Evolutionary conservation across 2,329 filamentous ascomycete genomes (phyloP).

Genomic region (Tothia fuscella): DNA sequence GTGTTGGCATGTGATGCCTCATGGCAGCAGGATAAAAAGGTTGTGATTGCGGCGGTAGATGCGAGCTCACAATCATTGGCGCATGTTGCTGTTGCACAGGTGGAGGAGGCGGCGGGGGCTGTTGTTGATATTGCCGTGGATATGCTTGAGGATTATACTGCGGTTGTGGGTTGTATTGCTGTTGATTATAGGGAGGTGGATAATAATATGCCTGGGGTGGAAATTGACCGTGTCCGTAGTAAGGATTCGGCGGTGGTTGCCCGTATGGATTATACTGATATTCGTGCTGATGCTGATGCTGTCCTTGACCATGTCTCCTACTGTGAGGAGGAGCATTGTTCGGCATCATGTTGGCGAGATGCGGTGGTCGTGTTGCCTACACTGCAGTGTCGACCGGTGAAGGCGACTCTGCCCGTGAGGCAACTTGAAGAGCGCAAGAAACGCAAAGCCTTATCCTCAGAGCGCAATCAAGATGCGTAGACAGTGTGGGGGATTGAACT

Average conservation of each 20-base stretch:
- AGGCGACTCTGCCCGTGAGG: slow-evolving; percentile 9
- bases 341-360: slow-evolving; percentile 7
- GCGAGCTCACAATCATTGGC: slow-evolving; percentile 35
- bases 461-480: too few species aligned
- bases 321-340: slow-evolving; percentile 1
- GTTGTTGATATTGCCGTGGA: slow-evolving; percentile 21
- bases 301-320: neutral
- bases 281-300: slow-evolving; percentile 4
- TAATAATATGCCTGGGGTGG: slow-evolving; percentile 26
- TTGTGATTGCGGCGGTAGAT: slow-evolving; percentile 27
- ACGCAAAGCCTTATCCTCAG: too few species aligned
- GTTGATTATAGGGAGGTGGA: slow-evolving; percentile 22
- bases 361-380: neutral
- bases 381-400: neutral
- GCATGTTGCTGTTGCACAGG: slow-evolving; percentile 19
- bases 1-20: slow-evolving; percentile 20
- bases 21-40: slow-evolving; percentile 25
- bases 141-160: slow-evolving; percentile 28
- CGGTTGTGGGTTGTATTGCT: slow-evolving; percentile 24
- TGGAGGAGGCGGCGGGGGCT: slow-evolving; percentile 17
- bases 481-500: too few species aligned
- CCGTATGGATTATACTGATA: slow-evolving; percentile 4
- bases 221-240: slow-evolving; percentile 24
- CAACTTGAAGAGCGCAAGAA: slow-evolving; percentile 4
- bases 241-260: slow-evolving; percentile 1